Evolutionary conservation across 2,329 filamentous ascomycete genomes (phyloP), one percentile per base, ranked within the genome.

Genomic region (Neofusicoccum kwambonambiense): DNA sequence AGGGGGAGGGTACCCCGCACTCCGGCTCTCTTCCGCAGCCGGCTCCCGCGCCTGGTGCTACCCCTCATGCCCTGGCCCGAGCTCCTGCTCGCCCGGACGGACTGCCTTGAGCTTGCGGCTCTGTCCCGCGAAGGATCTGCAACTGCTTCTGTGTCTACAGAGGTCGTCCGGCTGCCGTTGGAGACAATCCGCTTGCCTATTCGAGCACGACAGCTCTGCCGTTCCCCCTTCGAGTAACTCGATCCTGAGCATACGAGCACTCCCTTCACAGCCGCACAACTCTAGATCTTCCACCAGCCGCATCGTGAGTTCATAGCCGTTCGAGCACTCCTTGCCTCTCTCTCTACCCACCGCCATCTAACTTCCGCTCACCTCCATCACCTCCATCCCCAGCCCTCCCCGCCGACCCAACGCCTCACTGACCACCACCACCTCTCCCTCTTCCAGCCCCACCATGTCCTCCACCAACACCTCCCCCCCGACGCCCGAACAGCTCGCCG

Each of bases 31-130:
- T 22, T 22, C 22, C 22, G 22, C 22, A 22, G 22, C 3, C 22
- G 22, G 22, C 22, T 22, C 22, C 22, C 22, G 22, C 22, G 39
- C 54, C 37, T 42, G 17, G 35, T 42, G 37, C 41, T 58, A 58
- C 54, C 54, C 54, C 54, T 58, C 54, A 47, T 58, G 22, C 22
- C 22, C 22, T 22, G 54, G 54, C 22, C 42, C 54, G 13, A 58
- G 39, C 54, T 58, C 41, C 41, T 31, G 27, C 27, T 31, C 27
- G 4, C 27, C 6, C 27, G 27, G 27, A 7, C 4, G 27, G 4
- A 31, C 4, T 31, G 27, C 27, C 4, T 31, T 31, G 27, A 7
- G 27, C 27, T 31, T 31, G 27, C 27, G 27, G 27, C 27, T 31
- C 27, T 31, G 27, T 31, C 6, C 27, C 27, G 27, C 27, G 27